These are phyloP conservation scores for Ophiostoma sp. DNA, from an alignment of 2,329 filamentous ascomycete genomes.

Conservation along the genomic window DNA sequence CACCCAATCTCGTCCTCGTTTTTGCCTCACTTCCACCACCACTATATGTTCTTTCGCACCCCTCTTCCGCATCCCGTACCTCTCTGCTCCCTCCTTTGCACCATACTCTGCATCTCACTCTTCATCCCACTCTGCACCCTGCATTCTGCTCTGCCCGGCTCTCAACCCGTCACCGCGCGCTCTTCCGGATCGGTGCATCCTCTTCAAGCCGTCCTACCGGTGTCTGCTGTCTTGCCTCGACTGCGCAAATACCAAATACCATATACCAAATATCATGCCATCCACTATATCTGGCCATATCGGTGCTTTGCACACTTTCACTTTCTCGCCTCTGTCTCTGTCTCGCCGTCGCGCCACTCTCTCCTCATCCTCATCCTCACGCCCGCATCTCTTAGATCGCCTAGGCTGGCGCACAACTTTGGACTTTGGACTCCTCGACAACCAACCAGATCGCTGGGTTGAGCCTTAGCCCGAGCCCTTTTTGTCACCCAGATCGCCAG, in stretches of 20 bases:
- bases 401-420: slow-evolving; percentile 1
- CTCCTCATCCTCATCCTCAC: neutral
- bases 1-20: neutral
- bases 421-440: neutral
- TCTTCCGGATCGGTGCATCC: no score
- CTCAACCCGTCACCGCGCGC: no score
- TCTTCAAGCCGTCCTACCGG: no score
- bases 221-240: no score
- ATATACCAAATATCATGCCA: no score
- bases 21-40: neutral
- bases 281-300: no score
- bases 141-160: no score
- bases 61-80: neutral
- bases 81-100: neutral
- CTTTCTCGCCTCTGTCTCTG: no score
- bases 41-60: neutral
- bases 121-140: no score
- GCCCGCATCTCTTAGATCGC: neutral
- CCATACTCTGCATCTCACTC: no score
- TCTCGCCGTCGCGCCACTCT: neutral
- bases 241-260: no score
- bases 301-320: no score
- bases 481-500: neutral
- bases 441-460: slow-evolving; percentile 11
- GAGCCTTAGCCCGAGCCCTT: slow-evolving; percentile 1